phyloP scores from a whole-genome alignment of 2,329 filamentous ascomycete genomes.

The Exophiala sideris region DNA sequence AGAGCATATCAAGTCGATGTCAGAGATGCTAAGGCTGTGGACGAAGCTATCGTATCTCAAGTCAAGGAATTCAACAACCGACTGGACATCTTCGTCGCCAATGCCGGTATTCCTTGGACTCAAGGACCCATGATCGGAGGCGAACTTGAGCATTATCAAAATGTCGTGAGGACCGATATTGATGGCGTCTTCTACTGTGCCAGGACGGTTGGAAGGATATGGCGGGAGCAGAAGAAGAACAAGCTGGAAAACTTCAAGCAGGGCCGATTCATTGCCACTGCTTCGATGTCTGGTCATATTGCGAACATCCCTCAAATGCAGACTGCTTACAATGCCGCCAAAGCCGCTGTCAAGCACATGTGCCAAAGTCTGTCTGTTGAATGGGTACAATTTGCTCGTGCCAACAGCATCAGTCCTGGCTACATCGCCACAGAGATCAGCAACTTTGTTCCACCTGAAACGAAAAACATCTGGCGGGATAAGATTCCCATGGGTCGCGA shows the following conservation, averaged over 20 bases:
- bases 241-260: slow-evolving; percentile 58
- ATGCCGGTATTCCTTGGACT: slow-evolving; percentile 72
- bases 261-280: slow-evolving; percentile 74
- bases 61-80: slow-evolving; percentile 67
- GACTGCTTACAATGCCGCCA: slow-evolving; percentile 67
- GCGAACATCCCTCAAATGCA: slow-evolving; percentile 75
- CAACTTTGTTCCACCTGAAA: slow-evolving; percentile 61
- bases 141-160: slow-evolving; percentile 59
- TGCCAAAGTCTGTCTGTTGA: slow-evolving; percentile 63
- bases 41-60: slow-evolving; percentile 40
- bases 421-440: slow-evolving; percentile 67
- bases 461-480: slow-evolving; percentile 69
- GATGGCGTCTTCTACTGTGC: slow-evolving; percentile 78
- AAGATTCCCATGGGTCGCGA: slow-evolving; percentile 79
- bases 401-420: slow-evolving; percentile 65
- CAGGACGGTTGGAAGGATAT: slow-evolving; percentile 65
- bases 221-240: slow-evolving; percentile 66
- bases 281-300: slow-evolving; percentile 74
- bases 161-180: slow-evolving; percentile 68
- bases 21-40: slow-evolving; percentile 40
- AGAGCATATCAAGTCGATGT: slow-evolving; percentile 51
- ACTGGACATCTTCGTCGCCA: slow-evolving; percentile 75
- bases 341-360: slow-evolving; percentile 65
- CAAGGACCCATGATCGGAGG: slow-evolving; percentile 66
- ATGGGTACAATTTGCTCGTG: slow-evolving; percentile 66